Evolutionary conservation across 805 yeast genomes (phyloP), one percentile per base, ranked within the genome.

Genomic region (Ogataea corticis): DNA sequence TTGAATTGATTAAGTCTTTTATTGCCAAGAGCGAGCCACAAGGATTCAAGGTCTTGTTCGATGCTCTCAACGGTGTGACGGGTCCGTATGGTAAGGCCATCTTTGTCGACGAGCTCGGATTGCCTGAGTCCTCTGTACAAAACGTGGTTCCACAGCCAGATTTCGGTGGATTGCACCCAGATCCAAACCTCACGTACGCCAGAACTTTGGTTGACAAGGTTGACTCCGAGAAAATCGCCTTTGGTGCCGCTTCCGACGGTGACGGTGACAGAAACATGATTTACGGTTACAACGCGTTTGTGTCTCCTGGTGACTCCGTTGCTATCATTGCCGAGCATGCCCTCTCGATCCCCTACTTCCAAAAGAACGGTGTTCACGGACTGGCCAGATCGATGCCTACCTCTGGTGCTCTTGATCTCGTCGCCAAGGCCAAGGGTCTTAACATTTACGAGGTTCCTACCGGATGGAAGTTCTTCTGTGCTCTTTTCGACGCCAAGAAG

Each of bases 261-360:
- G 99, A 92, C 59, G 99, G 99, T 67, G 99, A 92, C 65, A 82
- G 99, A 71, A 92, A 92, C 67, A 92, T 92, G 99, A 92, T 92
- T 61, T 94, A 94, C 67, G 99, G 99, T 49, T 89, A 88, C 33
- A 85, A 85, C 38, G 79, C 97, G 2, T 92, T 92, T 67, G 98
- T 92, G 12, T 90, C 97, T 1, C 99, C 99, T 7, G 98, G 99
- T 64, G 99, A 92, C 67, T 87, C 96, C 4, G 98, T 92, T 28
- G 98, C 99, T 34, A 92, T 92, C 55, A 92, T 92, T 64, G 91
- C 97, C 14, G 97, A 94, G 70, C 87, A 92, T 61, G 94, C 96
- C 13, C 79, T 77, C 54, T 68, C 73, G 45, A 92, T 92, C 56
- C 99, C 99, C n/a, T 94, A 91, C 70, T 92, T 94, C 73, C 73